Conservation (phyloP, 345 rosid species). For the Lepidium sativum region DNA sequence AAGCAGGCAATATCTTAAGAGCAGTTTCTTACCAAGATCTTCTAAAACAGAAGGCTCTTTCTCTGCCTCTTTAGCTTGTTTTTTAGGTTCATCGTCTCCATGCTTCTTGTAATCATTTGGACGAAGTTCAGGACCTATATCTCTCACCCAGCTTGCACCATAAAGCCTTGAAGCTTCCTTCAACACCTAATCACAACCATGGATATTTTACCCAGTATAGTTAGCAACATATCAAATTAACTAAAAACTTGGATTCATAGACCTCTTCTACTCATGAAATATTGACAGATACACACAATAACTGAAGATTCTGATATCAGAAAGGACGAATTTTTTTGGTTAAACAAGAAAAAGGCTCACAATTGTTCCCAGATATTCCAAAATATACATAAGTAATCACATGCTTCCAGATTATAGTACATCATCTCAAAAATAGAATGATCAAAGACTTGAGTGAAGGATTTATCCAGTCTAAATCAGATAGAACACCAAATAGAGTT, state of each 20-base stretch:
- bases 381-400: neutral
- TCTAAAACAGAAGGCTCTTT: conserved; percentile 68
- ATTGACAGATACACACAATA: no score
- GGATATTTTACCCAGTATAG: neutral
- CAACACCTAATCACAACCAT: conserved; percentile 42
- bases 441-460: neutral
- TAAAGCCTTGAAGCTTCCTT: conserved; percentile 92
- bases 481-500: neutral
- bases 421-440: neutral
- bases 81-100: conserved; percentile 37
- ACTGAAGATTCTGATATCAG: neutral
- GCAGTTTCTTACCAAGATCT: conserved; percentile 62
- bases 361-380: neutral
- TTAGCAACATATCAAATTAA: neutral
- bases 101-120: conserved; percentile 71
- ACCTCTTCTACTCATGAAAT: neutral
- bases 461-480: neutral
- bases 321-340: neutral
- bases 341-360: neutral
- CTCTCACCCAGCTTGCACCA: conserved; percentile 87
- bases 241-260: neutral
- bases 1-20: neutral
- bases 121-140: conserved; percentile 91
- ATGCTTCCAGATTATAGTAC: neutral
- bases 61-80: conserved; percentile 24